Evolutionary conservation across 2,329 filamentous ascomycete species (phyloP), one percentile per base, ranked within the genome.

Genomic region (Xylaria polymorpha): DNA sequence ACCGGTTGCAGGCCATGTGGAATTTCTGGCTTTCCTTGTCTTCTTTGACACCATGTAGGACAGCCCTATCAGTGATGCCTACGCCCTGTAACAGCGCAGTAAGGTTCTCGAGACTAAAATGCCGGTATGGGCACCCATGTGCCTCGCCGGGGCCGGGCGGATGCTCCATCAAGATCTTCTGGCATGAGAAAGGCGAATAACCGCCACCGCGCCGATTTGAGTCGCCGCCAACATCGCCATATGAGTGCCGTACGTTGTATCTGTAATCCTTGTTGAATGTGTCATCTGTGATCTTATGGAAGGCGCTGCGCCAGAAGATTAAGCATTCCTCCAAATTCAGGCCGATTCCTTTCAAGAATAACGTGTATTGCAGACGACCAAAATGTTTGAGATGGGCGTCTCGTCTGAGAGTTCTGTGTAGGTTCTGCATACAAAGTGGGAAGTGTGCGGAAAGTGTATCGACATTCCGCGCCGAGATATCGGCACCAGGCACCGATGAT

Each of bases 221-320:
- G 80, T 98, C 95, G 67, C 95, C 95, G 64, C 96, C 96, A 0
- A 98, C 96, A 76, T 98, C 95, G 73, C 96, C 96, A 79, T 98
- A 99, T 0, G 86, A 81, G 85, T 99, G 95, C n/a, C 94, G 92
- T 67, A 98, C 89, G 79, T 99, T 98, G 86, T 99, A 99, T 53
- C 92, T 88, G 83, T 99, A 98, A 79, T 98, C 94, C 78, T 98
- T 98, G 82, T 97, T 97, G 86, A 98, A 99, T 43, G 91, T 91
- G 76, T 98, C 95, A 77, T 98, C 96, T 0, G 93, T 94, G 72
- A 97, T 89, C 73, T 94, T 92, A 79, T 90, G 90, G 87, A 99
- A 98, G 35, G 87, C 85, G 71, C 89, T 87, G 12, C 96, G 91
- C 96, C 96, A 99, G 84, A 99, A 99, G 14, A 94, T 75, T 29